These are phyloP conservation scores for Coemansia sp. DNA, from an alignment of 192 early-diverging fungal species.

Conservation along the genomic window DNA sequence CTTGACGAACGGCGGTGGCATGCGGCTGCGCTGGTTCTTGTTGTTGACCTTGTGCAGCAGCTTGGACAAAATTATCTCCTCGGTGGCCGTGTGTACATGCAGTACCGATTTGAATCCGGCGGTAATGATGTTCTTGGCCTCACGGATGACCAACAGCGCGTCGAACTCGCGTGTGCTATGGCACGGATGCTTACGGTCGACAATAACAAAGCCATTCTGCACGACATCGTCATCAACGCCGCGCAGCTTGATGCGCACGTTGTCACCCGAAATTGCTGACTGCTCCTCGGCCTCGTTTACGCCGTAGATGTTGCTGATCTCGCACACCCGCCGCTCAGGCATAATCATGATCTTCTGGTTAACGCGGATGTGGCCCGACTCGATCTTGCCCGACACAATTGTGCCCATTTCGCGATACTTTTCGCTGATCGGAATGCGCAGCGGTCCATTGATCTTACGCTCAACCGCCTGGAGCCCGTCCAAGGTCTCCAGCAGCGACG, in stretches of 20 bases:
- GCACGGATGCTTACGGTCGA: slow-evolving; percentile 71
- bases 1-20: slow-evolving; percentile 90
- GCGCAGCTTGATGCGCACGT: slow-evolving; percentile 83
- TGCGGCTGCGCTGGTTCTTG: slow-evolving; percentile 81
- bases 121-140: slow-evolving; percentile 93
- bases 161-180: slow-evolving; percentile 76
- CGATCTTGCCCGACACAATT: slow-evolving; percentile 92
- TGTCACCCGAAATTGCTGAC: slow-evolving; percentile 82
- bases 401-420: slow-evolving; percentile 99
- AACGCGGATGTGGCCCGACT: slow-evolving; percentile 86
- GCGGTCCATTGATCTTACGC: slow-evolving; percentile 80
- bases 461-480: slow-evolving; percentile 79
- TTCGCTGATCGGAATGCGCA: slow-evolving; percentile 93
- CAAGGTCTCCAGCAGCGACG: slow-evolving; percentile 81
- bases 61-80: slow-evolving; percentile 79
- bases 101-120: slow-evolving; percentile 93
- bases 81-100: slow-evolving; percentile 82
- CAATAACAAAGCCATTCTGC: slow-evolving; percentile 82
- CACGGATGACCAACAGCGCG: slow-evolving; percentile 84
- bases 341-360: slow-evolving; percentile 84
- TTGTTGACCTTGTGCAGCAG: slow-evolving; percentile 92
- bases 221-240: slow-evolving; percentile 94
- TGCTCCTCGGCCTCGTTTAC: slow-evolving; percentile 79
- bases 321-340: slow-evolving; percentile 77
- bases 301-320: slow-evolving; percentile 78